These are phyloP conservation scores for Aspergillus campestris DNA, from an alignment of 495 filamentous ascomycete species.

Conservation along the genomic window DNA sequence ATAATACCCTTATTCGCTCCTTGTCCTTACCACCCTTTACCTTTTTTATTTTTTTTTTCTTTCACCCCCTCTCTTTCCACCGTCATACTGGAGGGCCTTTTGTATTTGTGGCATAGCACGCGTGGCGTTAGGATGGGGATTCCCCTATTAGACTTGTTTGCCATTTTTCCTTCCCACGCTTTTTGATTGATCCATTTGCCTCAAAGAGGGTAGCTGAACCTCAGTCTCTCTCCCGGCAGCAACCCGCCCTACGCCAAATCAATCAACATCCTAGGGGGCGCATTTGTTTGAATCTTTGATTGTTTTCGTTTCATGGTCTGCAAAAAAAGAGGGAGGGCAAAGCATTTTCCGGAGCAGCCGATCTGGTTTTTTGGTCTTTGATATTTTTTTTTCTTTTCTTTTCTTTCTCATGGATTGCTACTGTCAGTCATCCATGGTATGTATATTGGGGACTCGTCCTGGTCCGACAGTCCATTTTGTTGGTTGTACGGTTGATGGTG, in stretches of 20 bases:
- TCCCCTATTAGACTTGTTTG: slow-evolving; percentile 14
- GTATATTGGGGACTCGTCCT: slow-evolving; percentile 19
- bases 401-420: not conserved
- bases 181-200: too few relatives aligned
- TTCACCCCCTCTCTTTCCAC: slow-evolving; percentile 2
- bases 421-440: slow-evolving; percentile 6
- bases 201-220: too few relatives aligned
- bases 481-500: too few relatives aligned
- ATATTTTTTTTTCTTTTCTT: slow-evolving; percentile 6
- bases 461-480: slow-evolving; percentile 15
- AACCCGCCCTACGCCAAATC: too few relatives aligned
- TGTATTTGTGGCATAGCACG: slow-evolving; percentile 25
- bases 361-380: not conserved
- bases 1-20: slow-evolving; percentile 1
- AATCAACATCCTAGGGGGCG: slow-evolving; percentile 5
- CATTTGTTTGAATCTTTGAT: slow-evolving; percentile 8
- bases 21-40: slow-evolving; percentile 2
- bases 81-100: slow-evolving; percentile 9
- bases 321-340: slow-evolving; percentile 14
- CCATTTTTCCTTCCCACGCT: too few relatives aligned
- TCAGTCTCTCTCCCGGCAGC: too few relatives aligned
- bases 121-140: slow-evolving; percentile 17
- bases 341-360: slow-evolving; percentile 18
- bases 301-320: slow-evolving; percentile 7
- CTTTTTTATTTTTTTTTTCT: slow-evolving; percentile 2